These are phyloP conservation scores for Cordyceps pruinosa DNA, from an alignment of 2,329 filamentous ascomycete species.

Conservation along the genomic window DNA sequence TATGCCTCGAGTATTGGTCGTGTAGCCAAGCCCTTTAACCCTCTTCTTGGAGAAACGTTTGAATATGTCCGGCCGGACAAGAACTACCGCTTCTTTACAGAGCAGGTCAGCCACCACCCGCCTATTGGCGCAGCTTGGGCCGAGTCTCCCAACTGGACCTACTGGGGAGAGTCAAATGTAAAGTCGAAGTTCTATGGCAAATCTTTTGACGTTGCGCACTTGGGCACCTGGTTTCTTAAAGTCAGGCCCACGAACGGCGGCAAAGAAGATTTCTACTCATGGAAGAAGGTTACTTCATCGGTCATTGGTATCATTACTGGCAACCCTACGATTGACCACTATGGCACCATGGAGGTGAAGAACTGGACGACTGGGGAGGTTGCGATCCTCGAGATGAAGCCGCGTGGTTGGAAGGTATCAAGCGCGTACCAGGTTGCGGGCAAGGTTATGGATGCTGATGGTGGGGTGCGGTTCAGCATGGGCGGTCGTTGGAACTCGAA, in stretches of 20 bases:
- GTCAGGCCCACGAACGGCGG: conserved; percentile 69
- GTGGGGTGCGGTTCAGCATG: conserved; percentile 80
- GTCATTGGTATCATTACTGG: conserved; percentile 98
- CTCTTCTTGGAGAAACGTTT: conserved; percentile 90
- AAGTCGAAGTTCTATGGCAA: conserved; percentile 97
- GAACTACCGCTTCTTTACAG: conserved; percentile 95
- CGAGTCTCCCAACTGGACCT: conserved; percentile 90
- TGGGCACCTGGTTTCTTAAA: conserved; percentile 94
- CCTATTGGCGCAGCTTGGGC: conserved; percentile 90
- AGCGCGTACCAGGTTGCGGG: conserved; percentile 85
- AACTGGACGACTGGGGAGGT: conserved; percentile 94
- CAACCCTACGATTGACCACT: conserved; percentile 95
- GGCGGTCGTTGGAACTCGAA: conserved; percentile 97
- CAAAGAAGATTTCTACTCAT: conserved; percentile 85
- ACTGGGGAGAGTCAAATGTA: conserved; percentile 92
- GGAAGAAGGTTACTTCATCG: conserved; percentile 97
- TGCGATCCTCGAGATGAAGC: conserved; percentile 87
- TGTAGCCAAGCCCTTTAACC: conserved; percentile 97
- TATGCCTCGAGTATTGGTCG: conserved; percentile 96
- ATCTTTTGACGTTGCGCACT: conserved; percentile 92
- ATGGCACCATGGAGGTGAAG: conserved; percentile 93
- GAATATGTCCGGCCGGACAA: conserved; percentile 95
- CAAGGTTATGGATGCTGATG: conserved; percentile 72
- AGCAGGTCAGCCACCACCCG: conserved; percentile 96
- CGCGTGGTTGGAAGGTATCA: conserved; percentile 89